Conservation (phyloP, 805 yeast species). For the Cyberlindnera americana region DNA sequence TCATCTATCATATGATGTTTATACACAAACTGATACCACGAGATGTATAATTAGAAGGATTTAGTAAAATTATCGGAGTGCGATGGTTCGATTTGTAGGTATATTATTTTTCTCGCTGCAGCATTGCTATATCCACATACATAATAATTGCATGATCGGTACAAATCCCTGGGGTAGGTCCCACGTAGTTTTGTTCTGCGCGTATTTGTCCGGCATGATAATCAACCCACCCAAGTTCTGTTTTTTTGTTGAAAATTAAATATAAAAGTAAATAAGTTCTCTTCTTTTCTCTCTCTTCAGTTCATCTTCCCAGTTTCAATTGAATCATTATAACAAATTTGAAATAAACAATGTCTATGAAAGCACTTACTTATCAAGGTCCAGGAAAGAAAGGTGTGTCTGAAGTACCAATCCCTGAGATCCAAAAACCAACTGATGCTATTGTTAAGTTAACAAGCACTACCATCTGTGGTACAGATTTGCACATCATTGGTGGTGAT, state of each 20-base stretch:
- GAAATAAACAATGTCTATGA: slow-evolving; percentile 30
- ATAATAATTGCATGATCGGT: neutral
- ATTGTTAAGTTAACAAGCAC: slow-evolving; percentile 52
- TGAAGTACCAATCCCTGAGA: slow-evolving; percentile 39
- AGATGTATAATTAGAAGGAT: too few relatives aligned
- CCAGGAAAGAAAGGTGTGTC: slow-evolving; percentile 39
- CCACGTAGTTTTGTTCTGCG: too few relatives aligned
- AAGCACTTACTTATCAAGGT: slow-evolving; percentile 45
- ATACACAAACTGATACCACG: too few relatives aligned
- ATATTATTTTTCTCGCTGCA: neutral
- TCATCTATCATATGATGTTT: too few relatives aligned
- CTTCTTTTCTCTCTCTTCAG: too few relatives aligned
- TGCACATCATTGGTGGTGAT: slow-evolving; percentile 59
- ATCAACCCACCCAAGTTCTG: too few relatives aligned
- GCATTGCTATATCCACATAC: neutral
- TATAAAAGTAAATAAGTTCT: too few relatives aligned
- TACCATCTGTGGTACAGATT: slow-evolving; percentile 64
- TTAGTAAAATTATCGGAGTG: neutral
- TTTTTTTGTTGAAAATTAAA: too few relatives aligned
- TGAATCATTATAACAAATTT: too few relatives aligned
- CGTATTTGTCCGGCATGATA: too few relatives aligned
- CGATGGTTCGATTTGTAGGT: neutral
- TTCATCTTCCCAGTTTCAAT: too few relatives aligned
- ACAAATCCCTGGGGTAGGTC: too few relatives aligned
- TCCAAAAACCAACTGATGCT: slow-evolving; percentile 49